Conservation (phyloP, 2,329 filamentous ascomycete genomes). For the Trichophyton rubrum region DNA sequence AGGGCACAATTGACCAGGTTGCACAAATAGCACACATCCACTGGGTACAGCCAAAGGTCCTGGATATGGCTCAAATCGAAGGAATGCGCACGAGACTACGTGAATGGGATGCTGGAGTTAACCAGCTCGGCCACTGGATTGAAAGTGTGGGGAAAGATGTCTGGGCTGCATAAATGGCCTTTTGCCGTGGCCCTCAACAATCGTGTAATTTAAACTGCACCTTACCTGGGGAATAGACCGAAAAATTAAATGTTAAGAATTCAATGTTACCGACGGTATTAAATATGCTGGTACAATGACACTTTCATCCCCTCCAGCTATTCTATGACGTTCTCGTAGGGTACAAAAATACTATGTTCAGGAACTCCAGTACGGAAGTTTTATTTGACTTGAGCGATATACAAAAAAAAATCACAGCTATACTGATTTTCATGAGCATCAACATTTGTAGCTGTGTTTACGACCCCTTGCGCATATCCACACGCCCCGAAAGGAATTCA, state of each 20-base stretch:
- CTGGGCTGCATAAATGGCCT: constrained; percentile 59
- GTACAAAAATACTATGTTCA: too few species aligned
- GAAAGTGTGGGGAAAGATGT: constrained; percentile 88
- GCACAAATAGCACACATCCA: constrained; percentile 88
- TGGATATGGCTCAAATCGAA: constrained; percentile 90
- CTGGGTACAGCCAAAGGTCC: constrained; percentile 97
- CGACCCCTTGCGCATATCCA: too few species aligned
- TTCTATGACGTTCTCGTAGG: neutral
- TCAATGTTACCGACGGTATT: neutral
- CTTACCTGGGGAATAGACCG: neutral
- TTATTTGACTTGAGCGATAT: neutral
- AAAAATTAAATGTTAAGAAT: too few species aligned
- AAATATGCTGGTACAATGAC: neutral
- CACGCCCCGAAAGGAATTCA: neutral
- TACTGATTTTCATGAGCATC: neutral
- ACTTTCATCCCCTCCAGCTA: neutral
- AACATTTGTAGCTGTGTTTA: neutral
- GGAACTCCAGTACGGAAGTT: too few species aligned
- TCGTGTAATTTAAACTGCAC: neutral
- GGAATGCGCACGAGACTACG: constrained; percentile 77
- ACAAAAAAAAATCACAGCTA: neutral
- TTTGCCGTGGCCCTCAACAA: neutral
- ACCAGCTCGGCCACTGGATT: constrained; percentile 93
- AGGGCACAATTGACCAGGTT: constrained; percentile 92
- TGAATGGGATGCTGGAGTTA: constrained; percentile 94